phyloP scores from a whole-genome alignment of 148 eudicot species.

The Limonium bicolor region DNA sequence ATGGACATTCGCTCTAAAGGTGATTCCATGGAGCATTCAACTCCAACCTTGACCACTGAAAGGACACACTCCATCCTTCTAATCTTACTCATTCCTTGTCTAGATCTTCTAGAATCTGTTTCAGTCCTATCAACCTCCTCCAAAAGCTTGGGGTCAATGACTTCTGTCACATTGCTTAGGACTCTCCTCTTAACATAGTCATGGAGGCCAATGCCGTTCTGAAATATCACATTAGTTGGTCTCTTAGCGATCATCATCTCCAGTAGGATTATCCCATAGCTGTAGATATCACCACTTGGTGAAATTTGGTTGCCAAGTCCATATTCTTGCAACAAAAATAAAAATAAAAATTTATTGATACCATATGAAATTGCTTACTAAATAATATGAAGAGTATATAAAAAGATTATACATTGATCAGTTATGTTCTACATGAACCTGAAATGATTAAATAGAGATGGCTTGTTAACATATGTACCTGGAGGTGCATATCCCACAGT shows the following conservation, averaged over 20 bases:
- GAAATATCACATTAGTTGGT: background rate
- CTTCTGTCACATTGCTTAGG: background rate
- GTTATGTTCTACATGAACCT: too few species aligned
- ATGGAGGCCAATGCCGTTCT: constrained; percentile 2
- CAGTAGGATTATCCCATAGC: constrained; percentile 1
- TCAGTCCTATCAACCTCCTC: background rate
- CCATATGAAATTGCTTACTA: background rate
- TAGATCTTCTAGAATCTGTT: background rate
- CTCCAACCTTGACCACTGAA: constrained; percentile 2
- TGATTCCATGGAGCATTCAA: constrained; percentile 2
- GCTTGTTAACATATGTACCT: too few species aligned
- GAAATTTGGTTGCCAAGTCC: background rate
- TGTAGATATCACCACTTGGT: background rate
- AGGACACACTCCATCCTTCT: background rate
- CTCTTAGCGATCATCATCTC: constrained; percentile 1
- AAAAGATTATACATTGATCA: too few species aligned
- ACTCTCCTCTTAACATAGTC: background rate
- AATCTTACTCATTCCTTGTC: background rate
- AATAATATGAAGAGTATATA: too few species aligned
- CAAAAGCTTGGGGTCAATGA: background rate
- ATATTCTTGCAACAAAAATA: constrained; percentile 1
- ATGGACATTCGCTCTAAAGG: background rate
- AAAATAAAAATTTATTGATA: background rate
- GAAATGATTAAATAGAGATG: too few species aligned
- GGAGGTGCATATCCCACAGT: constrained; percentile 1